Evolutionary conservation across 306 rosid genomes (phyloP).

Genomic region (Delonix regia): DNA sequence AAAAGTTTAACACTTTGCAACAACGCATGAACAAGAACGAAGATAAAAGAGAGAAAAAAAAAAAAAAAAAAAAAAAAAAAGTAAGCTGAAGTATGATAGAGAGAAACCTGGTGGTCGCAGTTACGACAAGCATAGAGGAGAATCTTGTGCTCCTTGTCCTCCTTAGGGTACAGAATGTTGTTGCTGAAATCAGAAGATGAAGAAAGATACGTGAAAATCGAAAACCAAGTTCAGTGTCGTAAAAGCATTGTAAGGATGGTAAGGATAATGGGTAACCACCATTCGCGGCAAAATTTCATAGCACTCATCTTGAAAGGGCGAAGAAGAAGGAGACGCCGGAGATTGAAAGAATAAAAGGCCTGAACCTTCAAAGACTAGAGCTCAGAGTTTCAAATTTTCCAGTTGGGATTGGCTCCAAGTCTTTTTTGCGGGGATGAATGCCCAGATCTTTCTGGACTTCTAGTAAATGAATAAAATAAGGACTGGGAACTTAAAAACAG

Average conservation of each 20-base stretch:
- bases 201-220: background rate
- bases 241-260: background rate
- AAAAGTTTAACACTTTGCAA: background rate
- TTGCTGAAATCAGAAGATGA: constrained; percentile 53
- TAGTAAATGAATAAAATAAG: too few relatives aligned
- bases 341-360: background rate
- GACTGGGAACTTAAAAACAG: too few relatives aligned
- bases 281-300: constrained; percentile 99
- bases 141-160: constrained; percentile 72
- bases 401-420: too few relatives aligned
- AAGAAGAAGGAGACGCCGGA: background rate
- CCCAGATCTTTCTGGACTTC: background rate
- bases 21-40: background rate
- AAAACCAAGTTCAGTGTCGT: background rate
- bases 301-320: constrained; percentile 72
- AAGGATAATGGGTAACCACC: constrained; percentile 49
- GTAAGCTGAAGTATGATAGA: background rate
- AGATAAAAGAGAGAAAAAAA: background rate
- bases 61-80: background rate
- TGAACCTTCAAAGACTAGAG: background rate
- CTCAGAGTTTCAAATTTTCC: background rate
- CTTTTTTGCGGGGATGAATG: background rate
- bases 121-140: constrained; percentile 97
- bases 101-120: constrained; percentile 87
- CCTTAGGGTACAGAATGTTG: constrained; percentile 95